Percentiles rank a stretch among this genome's conserved stretches.
These are phyloP conservation scores for Linnemannia hyalina DNA, from an alignment of 192 early-diverging fungal species.

Conservation along the genomic window DNA sequence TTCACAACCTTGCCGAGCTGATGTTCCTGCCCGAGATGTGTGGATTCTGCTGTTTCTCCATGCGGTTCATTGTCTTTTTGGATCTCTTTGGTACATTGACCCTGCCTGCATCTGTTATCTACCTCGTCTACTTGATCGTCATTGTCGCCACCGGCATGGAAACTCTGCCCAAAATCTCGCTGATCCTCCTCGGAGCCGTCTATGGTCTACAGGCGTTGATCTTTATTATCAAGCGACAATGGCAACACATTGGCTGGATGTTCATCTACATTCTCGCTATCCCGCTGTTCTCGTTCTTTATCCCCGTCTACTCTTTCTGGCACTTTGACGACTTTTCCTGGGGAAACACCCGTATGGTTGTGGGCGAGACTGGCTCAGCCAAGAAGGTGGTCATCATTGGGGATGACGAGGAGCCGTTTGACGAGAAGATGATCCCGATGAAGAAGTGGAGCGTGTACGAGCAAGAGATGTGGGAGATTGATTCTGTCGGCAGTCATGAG, in stretches of 20 bases:
- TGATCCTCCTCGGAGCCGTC: conserved; percentile 83
- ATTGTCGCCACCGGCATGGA: conserved; percentile 71
- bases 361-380: conserved; percentile 76
- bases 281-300: conserved; percentile 92
- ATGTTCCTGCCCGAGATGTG: conserved; percentile 90
- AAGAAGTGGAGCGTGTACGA: conserved; percentile 93
- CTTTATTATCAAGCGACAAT: conserved; percentile 69
- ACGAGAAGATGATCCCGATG: conserved; percentile 87
- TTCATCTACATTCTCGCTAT: conserved; percentile 90
- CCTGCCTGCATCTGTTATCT: conserved; percentile 85
- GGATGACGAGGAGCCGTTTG: conserved; percentile 87
- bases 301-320: conserved; percentile 97
- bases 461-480: conserved; percentile 80
- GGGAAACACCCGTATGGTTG: conserved; percentile 94
- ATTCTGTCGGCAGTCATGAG: conserved; percentile 65
- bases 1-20: conserved; percentile 95
- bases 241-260: conserved; percentile 89
- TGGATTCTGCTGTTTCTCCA: conserved; percentile 97
- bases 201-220: conserved; percentile 91
- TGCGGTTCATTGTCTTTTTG: conserved; percentile 96
- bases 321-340: conserved; percentile 99
- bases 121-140: conserved; percentile 83
- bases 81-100: conserved; percentile 89
- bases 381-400: conserved; percentile 69
- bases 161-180: conserved; percentile 83